Evolutionary conservation across 2,329 filamentous ascomycete species (phyloP), one percentile per base, ranked within the genome.

Genomic region (Pseudogymnoascus sp.): DNA sequence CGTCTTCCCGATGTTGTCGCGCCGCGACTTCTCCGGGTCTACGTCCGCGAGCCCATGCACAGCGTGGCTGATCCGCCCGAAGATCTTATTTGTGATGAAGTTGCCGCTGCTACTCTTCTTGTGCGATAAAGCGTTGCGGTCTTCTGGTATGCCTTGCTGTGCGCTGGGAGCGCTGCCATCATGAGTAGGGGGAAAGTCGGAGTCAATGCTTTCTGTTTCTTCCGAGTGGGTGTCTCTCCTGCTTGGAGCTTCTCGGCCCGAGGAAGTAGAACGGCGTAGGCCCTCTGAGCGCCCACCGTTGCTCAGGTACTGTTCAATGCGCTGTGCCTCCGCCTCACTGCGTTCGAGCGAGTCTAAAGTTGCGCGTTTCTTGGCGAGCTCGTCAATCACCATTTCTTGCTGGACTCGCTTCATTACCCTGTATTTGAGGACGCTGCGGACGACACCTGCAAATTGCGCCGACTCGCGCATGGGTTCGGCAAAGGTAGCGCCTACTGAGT

Each of bases 391-490:
- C 85, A 97, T 92, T 70, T 99, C 94, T 72, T 97, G 91, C 71
- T 99, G 94, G 59, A 99, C 90, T 52, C 94, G 83, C 76, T 99
- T 99, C 63, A 96, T 76, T 2, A 97, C 87, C 13, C 94, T 81
- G 71, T 96, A 99, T 65, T 89, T 84, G 59, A 99, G 77, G 33
- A 99, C 92, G 65, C 79, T 89, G 39, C 92, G 84, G 3, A 99
- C 94, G 0, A 99, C 90, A 9, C 94, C 90, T 0, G 94, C 94
- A 71, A 99, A 99, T 70, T 99, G 94, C 10, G 94, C 92, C 68
- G 91, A 95, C 74, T 99, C 94, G 60, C 95, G 84, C 90, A 99
- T 96, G 0, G 94, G 94, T 70, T 99, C 95, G 0, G 95, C 91
- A 70, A 99, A 99, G 65, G 85, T 94, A 33, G 92, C 92, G 18